Evolutionary conservation across 1,284 basidiomycete species (phyloP).

Genomic region (Ceratobasidium sp.): DNA sequence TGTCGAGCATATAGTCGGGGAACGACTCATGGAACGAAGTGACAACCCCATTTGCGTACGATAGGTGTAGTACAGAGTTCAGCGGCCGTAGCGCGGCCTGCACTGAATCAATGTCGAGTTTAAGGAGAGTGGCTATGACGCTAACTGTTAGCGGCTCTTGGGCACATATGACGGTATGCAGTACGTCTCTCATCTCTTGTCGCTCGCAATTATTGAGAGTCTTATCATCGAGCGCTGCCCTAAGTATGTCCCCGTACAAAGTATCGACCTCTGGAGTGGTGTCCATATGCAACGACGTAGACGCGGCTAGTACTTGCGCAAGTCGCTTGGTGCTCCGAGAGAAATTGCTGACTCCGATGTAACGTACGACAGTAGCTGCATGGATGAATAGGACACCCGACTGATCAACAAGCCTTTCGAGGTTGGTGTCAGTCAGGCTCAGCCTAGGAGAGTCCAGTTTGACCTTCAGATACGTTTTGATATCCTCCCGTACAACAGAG

Average conservation of each 20-base stretch:
- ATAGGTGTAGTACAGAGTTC: conserved; percentile 3
- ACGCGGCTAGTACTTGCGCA: neutral
- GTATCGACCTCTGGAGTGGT: neutral
- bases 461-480: neutral
- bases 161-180: conserved; percentile 17
- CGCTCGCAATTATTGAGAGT: neutral
- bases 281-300: neutral
- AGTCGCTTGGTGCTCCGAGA: neutral
- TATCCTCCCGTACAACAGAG: neutral
- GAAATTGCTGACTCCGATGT: neutral
- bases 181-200: neutral
- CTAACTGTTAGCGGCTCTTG: conserved; percentile 14
- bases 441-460: neutral
- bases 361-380: neutral
- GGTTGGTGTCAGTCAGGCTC: neutral
- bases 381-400: conserved; percentile 16
- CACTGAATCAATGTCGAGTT: neutral
- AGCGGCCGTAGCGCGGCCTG: neutral
- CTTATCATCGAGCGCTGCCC: neutral
- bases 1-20: conserved; percentile 10
- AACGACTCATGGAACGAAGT: conserved; percentile 11
- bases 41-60: neutral
- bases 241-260: neutral
- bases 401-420: neutral
- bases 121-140: neutral